Evolutionary conservation across 805 yeast species (phyloP).

Genomic region (Blastobotrys attinorum): DNA sequence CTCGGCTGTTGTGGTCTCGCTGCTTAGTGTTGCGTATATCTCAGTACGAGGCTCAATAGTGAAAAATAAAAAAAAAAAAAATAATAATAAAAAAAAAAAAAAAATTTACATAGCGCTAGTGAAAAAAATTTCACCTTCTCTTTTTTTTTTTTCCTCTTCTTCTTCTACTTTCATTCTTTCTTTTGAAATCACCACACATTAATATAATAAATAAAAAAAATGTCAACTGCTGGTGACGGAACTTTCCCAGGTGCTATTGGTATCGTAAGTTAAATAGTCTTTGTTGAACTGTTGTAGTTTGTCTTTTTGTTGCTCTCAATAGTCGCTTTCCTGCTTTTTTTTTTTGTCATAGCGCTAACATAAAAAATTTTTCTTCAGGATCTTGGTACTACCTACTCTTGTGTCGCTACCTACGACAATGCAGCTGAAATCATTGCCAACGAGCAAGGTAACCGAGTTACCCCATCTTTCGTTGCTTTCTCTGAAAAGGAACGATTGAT

Average conservation of each 20-base stretch:
- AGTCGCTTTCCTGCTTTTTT: no score
- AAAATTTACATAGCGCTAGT: not conserved
- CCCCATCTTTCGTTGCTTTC: conserved; percentile 94
- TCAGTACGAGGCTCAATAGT: no score
- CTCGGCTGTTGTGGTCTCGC: no score
- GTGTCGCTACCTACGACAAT: conserved; percentile 91
- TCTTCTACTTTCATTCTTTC: not conserved
- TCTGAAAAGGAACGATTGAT: conserved; percentile 87
- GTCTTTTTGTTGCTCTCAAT: no score
- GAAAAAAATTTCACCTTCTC: conserved; percentile 1
- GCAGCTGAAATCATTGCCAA: conserved; percentile 95
- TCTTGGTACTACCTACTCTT: conserved; percentile 92
- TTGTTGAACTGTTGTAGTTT: no score
- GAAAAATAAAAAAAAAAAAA: no score
- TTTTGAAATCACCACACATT: not conserved
- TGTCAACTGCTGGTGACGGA: conserved; percentile 59
- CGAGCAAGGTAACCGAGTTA: conserved; percentile 98
- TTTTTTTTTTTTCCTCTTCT: conserved; percentile 1
- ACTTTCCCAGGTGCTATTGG: conserved; percentile 99
- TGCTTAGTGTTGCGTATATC: no score
- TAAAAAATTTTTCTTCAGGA: conserved; percentile 38
- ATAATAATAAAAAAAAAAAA: no score
- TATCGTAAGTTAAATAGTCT: conserved; percentile 40
- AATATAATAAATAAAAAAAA: conserved; percentile 8
- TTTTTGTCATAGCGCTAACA: not conserved